Conservation (phyloP, 139 green algal genomes). For the Tetraselmis chui region DNA sequence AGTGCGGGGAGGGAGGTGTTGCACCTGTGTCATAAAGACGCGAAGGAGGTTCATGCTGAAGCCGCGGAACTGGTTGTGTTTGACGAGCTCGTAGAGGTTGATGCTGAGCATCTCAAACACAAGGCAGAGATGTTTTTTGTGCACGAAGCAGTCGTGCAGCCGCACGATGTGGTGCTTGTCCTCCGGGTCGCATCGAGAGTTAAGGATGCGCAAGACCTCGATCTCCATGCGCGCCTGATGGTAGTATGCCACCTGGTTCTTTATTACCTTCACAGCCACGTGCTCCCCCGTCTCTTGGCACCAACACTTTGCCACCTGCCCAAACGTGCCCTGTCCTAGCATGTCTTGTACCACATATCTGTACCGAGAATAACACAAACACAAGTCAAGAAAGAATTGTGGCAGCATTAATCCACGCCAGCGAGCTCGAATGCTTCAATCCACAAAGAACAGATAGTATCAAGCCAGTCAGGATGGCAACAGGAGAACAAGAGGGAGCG, state of each 20-base stretch:
- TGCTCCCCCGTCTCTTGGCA: slow-evolving; percentile 37
- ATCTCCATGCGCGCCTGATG: slow-evolving; percentile 85
- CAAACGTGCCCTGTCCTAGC: slow-evolving; percentile 91
- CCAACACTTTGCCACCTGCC: slow-evolving; percentile 81
- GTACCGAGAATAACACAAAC: background rate
- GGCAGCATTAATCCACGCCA: too few species aligned
- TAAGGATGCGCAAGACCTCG: slow-evolving; percentile 88
- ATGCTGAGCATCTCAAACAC: slow-evolving; percentile 94
- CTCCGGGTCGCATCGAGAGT: slow-evolving; percentile 66
- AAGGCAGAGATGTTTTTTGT: slow-evolving; percentile 89
- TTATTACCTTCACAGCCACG: slow-evolving; percentile 94
- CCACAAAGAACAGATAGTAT: too few species aligned
- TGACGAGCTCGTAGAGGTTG: slow-evolving; percentile 98
- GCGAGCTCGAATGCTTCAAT: too few species aligned
- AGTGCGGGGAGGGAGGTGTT: background rate
- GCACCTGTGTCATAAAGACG: slow-evolving; percentile 66
- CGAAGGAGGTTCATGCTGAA: slow-evolving; percentile 83
- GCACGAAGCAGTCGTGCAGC: slow-evolving; percentile 88
- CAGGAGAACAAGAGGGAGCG: slow-evolving; percentile 7
- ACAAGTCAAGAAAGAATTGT: background rate
- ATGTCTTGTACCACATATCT: slow-evolving; percentile 71
- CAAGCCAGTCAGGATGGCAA: background rate
- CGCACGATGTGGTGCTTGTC: slow-evolving; percentile 88
- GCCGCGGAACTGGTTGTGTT: slow-evolving; percentile 85
- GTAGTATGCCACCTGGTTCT: slow-evolving; percentile 96